Conservation (phyloP, 225 moss, liverwort and hornwort genomes). For the Neckera pumila region DNA sequence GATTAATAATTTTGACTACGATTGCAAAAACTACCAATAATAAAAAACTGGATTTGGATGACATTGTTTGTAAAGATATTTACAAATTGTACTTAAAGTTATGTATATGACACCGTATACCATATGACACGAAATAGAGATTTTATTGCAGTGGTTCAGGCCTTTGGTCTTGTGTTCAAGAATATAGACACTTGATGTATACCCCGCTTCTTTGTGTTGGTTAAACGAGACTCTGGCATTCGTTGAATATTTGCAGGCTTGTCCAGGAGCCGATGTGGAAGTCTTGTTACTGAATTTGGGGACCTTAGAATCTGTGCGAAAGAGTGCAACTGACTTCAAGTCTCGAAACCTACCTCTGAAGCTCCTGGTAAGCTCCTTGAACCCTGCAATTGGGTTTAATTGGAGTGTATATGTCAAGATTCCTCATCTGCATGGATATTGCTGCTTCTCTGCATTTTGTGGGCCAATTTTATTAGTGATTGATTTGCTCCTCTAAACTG, state of each 20-base stretch:
- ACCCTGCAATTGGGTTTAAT: neutral
- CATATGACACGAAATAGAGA: neutral
- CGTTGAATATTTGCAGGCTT: constrained; percentile 30
- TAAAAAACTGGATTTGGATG: neutral
- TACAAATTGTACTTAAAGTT: neutral
- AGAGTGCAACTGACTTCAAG: constrained; percentile 71
- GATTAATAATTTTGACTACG: neutral
- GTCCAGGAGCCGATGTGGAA: constrained; percentile 77
- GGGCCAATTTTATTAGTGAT: neutral
- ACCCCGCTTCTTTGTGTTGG: neutral
- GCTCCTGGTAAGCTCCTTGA: constrained; percentile 39
- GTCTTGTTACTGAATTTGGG: constrained; percentile 56
- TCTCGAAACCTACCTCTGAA: constrained; percentile 72
- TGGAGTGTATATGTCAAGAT: neutral
- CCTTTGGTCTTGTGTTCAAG: neutral
- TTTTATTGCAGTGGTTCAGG: neutral
- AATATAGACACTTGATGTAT: neutral
- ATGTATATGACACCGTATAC: no score
- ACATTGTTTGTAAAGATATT: neutral
- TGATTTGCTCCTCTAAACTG: neutral
- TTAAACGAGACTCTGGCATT: neutral
- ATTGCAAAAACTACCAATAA: neutral
- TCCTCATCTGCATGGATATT: neutral
- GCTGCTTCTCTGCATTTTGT: neutral
- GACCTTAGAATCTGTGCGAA: constrained; percentile 62